Conservation (phyloP, 768 basidiomycete species). For the Lentinus brumalis region DNA sequence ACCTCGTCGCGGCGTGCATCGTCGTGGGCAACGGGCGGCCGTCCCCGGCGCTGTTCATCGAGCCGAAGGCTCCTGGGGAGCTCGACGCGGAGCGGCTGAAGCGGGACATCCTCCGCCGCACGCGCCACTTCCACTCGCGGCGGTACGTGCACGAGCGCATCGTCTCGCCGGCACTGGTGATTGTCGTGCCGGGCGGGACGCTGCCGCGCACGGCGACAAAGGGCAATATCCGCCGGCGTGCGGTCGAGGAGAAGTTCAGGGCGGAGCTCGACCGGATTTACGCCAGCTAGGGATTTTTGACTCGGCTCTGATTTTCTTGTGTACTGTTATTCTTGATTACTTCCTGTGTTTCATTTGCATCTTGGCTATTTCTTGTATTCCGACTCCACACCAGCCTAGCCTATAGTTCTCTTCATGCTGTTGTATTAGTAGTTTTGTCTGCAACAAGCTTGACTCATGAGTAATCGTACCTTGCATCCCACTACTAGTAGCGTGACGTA, state of each 20-base stretch:
- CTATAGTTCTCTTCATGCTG: too few relatives aligned
- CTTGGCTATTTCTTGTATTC: too few relatives aligned
- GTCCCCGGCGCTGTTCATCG: conserved; percentile 75
- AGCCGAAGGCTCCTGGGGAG: conserved; percentile 48
- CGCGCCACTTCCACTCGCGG: conserved; percentile 69
- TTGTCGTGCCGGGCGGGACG: conserved; percentile 64
- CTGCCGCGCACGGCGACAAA: conserved; percentile 80
- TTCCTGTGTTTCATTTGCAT: too few relatives aligned
- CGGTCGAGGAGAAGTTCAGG: conserved; percentile 69
- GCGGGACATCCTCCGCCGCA: conserved; percentile 73
- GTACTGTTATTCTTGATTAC: too few relatives aligned
- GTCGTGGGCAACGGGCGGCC: conserved; percentile 79
- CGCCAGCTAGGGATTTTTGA: conserved; percentile 20
- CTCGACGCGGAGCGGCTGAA: conserved; percentile 60
- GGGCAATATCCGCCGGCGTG: conserved; percentile 77
- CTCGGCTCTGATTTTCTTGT: conserved; percentile 4
- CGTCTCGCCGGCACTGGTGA: conserved; percentile 60
- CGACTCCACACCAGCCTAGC: too few relatives aligned
- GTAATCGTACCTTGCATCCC: too few relatives aligned
- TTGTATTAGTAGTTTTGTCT: too few relatives aligned
- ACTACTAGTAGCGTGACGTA: too few relatives aligned
- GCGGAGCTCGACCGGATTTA: conserved; percentile 61
- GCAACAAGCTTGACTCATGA: too few relatives aligned
- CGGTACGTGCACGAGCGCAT: conserved; percentile 83
- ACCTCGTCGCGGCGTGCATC: conserved; percentile 70